These are phyloP conservation scores for Carex cristatella DNA, from an alignment of 176 grass and related monocot genomes.

Conservation along the genomic window DNA sequence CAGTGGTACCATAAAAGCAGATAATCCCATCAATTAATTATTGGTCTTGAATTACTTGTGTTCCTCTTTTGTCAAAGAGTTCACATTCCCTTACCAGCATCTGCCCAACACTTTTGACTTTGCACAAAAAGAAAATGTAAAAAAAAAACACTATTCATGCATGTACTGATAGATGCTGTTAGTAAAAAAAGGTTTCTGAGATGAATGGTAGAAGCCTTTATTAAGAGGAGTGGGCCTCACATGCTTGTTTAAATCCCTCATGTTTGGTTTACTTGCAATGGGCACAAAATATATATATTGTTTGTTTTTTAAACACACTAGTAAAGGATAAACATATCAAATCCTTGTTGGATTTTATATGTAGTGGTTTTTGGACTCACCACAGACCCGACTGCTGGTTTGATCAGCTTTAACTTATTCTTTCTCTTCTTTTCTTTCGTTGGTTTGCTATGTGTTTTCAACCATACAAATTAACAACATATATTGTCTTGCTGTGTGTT, in stretches of 20 bases:
- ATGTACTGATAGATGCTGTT: neutral
- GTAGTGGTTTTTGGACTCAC: neutral
- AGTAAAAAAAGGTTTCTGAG: neutral
- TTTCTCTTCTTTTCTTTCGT: neutral
- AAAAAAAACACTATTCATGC: neutral
- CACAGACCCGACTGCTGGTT: neutral
- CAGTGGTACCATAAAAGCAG: neutral
- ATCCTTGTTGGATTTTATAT: neutral
- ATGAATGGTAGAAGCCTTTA: neutral
- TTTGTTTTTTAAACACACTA: neutral
- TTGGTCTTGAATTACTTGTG: neutral
- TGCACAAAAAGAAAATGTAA: neutral
- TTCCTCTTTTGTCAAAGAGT: constrained; percentile 1
- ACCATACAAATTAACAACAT: neutral
- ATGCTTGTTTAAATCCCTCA: neutral
- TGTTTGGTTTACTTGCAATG: neutral
- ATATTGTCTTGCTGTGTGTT: neutral
- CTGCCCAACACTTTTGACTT: constrained; percentile 15
- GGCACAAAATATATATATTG: neutral
- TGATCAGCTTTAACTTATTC: neutral
- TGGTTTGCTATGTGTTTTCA: neutral
- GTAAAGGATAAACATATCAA: neutral
- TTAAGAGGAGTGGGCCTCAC: neutral
- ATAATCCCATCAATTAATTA: neutral
- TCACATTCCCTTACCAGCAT: constrained; percentile 6